A percentile compares a stretch with the other conserved stretches of the same genome.
Conservation (phyloP, 495 filamentous ascomycete species). For the Daldinia childiae region DNA sequence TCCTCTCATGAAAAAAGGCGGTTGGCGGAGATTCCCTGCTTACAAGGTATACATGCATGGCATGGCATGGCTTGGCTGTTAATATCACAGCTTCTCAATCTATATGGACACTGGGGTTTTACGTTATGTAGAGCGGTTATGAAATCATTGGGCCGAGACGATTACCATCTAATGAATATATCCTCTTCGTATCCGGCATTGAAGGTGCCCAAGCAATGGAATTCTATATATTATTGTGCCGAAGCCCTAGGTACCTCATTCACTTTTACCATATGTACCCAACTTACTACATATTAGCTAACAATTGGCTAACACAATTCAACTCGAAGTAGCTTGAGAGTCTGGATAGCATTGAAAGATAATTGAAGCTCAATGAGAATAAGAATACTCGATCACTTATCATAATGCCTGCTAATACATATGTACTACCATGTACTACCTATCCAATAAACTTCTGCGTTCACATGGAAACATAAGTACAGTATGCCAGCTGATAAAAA, state of each 20-base stretch:
- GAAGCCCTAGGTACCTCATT: background rate
- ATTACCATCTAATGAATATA: conserved; percentile 32
- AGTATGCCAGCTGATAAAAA: background rate
- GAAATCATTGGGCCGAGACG: conserved; percentile 5
- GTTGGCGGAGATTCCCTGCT: conserved; percentile 37
- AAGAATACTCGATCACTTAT: too few species aligned
- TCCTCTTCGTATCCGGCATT: conserved; percentile 15
- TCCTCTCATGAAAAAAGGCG: conserved; percentile 59
- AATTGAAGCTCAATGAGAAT: too few species aligned
- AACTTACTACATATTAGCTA: background rate
- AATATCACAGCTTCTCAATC: conserved; percentile 29
- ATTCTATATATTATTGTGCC: background rate
- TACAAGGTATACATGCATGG: conserved; percentile 11
- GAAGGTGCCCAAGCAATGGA: conserved; percentile 11
- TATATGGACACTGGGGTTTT: conserved; percentile 25
- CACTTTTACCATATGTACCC: background rate
- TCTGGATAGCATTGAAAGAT: background rate
- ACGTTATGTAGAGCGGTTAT: conserved; percentile 18
- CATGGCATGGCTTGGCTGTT: conserved; percentile 29
- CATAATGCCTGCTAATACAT: too few species aligned
- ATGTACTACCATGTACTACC: too few species aligned
- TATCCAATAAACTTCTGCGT: too few species aligned
- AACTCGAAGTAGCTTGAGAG: background rate
- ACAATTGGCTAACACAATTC: background rate
- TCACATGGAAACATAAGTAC: too few species aligned